phyloP scores from a whole-genome alignment of 1,284 basidiomycete species.

The Trametes versicolor region DNA sequence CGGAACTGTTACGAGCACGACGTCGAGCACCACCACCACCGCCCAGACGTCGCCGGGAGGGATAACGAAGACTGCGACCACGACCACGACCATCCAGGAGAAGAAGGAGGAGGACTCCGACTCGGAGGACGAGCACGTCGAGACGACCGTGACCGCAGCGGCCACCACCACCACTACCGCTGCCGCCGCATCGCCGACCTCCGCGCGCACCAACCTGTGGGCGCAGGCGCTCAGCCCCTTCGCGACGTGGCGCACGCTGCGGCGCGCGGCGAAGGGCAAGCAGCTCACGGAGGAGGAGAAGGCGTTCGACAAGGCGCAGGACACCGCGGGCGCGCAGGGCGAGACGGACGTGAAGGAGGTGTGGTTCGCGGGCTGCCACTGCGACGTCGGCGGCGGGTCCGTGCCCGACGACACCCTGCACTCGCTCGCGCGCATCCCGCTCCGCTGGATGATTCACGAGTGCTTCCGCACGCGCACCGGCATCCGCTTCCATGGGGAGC shows the following conservation, averaged over 20 bases:
- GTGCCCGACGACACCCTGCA: slow-evolving; percentile 60
- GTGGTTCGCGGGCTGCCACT: slow-evolving; percentile 63
- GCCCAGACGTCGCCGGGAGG: not conserved
- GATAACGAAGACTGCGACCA: slow-evolving; percentile 6
- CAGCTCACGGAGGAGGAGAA: slow-evolving; percentile 33
- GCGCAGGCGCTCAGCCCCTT: slow-evolving; percentile 3
- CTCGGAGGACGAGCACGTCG: not conserved
- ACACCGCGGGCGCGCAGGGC: slow-evolving; percentile 4
- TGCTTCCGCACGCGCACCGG: slow-evolving; percentile 54
- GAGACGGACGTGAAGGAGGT: slow-evolving; percentile 64
- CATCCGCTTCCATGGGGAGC: slow-evolving; percentile 51
- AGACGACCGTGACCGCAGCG: slow-evolving; percentile 2
- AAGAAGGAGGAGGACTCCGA: not conserved
- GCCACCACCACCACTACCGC: not conserved
- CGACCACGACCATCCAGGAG: slow-evolving; percentile 3
- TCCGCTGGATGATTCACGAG: slow-evolving; percentile 75
- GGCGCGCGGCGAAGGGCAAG: slow-evolving; percentile 30
- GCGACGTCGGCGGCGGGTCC: slow-evolving; percentile 66
- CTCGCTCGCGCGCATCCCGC: slow-evolving; percentile 65
- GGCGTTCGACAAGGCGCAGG: slow-evolving; percentile 30
- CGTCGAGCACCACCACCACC: not conserved
- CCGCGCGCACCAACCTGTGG: slow-evolving; percentile 4
- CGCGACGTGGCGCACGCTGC: slow-evolving; percentile 27
- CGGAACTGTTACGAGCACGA: not conserved
- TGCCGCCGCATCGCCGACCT: not conserved